A percentile compares a stretch with the other conserved stretches of the same genome.
Evolutionary conservation across 306 rosid species (phyloP).

Genomic region (Medicago lupulina): DNA sequence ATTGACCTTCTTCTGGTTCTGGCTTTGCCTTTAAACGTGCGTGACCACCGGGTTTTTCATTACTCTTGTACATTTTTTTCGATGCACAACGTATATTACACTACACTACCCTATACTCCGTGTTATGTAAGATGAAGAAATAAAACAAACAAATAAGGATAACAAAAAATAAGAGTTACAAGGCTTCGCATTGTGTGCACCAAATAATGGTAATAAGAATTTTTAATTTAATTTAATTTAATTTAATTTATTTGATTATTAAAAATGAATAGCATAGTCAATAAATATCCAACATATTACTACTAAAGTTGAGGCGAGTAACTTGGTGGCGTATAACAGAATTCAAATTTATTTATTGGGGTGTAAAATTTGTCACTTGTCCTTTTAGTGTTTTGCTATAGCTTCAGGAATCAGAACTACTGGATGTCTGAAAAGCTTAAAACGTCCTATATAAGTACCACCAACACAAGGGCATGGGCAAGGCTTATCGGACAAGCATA

Average conservation of each 20-base stretch:
- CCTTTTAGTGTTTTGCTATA: conserved; percentile 22
- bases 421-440: conserved; percentile 43
- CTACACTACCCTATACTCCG: background rate
- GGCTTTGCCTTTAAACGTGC: background rate
- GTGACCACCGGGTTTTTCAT: background rate
- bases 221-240: no score
- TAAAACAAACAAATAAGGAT: background rate
- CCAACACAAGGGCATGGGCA: conserved; percentile 42
- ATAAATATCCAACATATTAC: no score
- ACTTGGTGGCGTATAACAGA: conserved; percentile 27
- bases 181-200: background rate
- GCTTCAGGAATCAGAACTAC: background rate
- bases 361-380: conserved; percentile 32
- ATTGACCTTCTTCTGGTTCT: conserved; percentile 33
- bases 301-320: background rate
- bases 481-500: conserved; percentile 39
- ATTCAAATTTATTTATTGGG: no score
- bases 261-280: no score
- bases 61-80: background rate
- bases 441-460: conserved; percentile 34
- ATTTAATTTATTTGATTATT: no score
- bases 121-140: background rate
- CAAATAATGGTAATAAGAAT: background rate
- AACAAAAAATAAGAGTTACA: background rate
- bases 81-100: background rate